Percentiles rank a stretch among this genome's conserved stretches.
Conservation (phyloP, 495 filamentous ascomycete species). For the Aspergillus sclerotioniger region DNA sequence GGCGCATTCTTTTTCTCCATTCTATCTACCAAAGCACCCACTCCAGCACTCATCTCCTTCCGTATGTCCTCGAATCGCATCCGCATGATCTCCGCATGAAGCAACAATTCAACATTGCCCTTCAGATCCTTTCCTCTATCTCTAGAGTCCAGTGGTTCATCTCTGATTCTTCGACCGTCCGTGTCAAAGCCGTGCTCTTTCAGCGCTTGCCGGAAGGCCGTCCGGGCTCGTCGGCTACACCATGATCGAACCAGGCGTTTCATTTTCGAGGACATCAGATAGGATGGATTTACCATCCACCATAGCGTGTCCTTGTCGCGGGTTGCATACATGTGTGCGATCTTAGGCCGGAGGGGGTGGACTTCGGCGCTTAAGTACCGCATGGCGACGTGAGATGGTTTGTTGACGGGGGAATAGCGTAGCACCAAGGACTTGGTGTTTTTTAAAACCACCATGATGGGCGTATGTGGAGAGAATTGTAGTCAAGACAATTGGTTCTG, state of each 20-base stretch:
- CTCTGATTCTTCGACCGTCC: constrained; percentile 41
- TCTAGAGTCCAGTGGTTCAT: background rate
- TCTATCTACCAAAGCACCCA: constrained; percentile 14
- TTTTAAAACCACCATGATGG: background rate
- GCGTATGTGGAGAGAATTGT: background rate
- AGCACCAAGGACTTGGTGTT: constrained; percentile 16
- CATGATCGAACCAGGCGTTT: constrained; percentile 54
- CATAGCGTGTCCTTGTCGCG: constrained; percentile 46
- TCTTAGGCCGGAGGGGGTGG: constrained; percentile 39
- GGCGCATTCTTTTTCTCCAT: background rate
- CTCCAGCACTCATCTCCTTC: constrained; percentile 23
- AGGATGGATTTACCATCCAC: constrained; percentile 38
- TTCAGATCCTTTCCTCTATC: constrained; percentile 14
- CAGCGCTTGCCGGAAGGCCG: constrained; percentile 56
- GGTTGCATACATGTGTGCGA: constrained; percentile 30
- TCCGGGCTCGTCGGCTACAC: constrained; percentile 46
- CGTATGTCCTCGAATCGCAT: constrained; percentile 25
- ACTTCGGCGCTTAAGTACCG: constrained; percentile 28
- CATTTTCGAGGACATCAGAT: constrained; percentile 27
- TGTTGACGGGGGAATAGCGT: constrained; percentile 23
- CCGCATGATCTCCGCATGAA: constrained; percentile 13
- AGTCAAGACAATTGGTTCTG: background rate
- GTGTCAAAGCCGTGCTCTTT: constrained; percentile 52
- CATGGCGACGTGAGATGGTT: constrained; percentile 28
- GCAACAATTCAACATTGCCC: constrained; percentile 30